Evolutionary conservation across 305 asterid species (phyloP).

Genomic region (Fraxinus baroniana): DNA sequence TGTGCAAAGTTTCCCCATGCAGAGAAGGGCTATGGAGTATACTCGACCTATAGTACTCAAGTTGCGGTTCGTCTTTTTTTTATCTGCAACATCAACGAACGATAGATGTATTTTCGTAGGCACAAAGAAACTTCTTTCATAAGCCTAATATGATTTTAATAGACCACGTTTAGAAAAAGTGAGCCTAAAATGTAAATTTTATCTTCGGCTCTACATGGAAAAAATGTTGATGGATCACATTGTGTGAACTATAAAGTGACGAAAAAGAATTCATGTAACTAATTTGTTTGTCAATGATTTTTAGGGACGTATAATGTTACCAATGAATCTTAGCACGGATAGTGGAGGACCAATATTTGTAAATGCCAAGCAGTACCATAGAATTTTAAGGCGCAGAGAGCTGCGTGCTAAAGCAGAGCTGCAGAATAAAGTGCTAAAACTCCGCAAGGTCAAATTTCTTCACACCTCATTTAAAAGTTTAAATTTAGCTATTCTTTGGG

Average conservation of each 20-base stretch:
- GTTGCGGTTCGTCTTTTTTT: slow-evolving; percentile 34
- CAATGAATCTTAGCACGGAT: slow-evolving; percentile 50
- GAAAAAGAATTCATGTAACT: not conserved
- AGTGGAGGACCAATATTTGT: slow-evolving; percentile 60
- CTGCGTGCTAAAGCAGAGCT: slow-evolving; percentile 60
- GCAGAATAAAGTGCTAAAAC: slow-evolving; percentile 39
- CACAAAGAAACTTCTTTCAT: not conserved
- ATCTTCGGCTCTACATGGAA: too few species aligned
- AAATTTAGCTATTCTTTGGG: too few species aligned
- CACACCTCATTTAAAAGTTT: not conserved
- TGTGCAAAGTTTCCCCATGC: slow-evolving; percentile 51
- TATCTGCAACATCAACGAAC: not conserved
- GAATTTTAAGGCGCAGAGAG: slow-evolving; percentile 72
- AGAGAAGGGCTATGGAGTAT: slow-evolving; percentile 48
- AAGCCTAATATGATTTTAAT: not conserved
- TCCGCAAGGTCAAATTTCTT: slow-evolving; percentile 49
- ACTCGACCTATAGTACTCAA: slow-evolving; percentile 52
- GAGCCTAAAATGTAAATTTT: not conserved
- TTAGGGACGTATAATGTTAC: slow-evolving; percentile 76
- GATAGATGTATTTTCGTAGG: too few species aligned
- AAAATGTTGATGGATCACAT: not conserved
- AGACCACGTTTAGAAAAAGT: not conserved
- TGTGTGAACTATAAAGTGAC: not conserved
- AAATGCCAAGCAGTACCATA: slow-evolving; percentile 78
- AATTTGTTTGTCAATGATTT: not conserved